phyloP scores from a whole-genome alignment of 2,329 filamentous ascomycete species.

The Sarocladium oryzae region DNA sequence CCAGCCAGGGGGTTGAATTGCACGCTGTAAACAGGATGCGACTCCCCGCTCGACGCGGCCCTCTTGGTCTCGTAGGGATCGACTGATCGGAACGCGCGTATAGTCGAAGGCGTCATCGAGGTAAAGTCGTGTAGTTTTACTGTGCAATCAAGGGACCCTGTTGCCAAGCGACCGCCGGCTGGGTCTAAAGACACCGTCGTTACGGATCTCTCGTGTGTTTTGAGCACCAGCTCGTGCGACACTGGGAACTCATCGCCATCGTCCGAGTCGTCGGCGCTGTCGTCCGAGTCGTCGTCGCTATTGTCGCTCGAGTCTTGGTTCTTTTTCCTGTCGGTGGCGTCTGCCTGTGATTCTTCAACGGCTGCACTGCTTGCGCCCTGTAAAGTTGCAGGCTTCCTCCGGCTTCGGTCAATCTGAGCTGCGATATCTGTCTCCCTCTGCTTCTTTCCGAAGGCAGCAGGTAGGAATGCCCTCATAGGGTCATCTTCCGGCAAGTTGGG shows the following conservation, averaged over 20 bases:
- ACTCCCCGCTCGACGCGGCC: conserved; percentile 64
- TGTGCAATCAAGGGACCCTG: conserved; percentile 85
- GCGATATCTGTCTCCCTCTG: conserved; percentile 65
- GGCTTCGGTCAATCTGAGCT: conserved; percentile 74
- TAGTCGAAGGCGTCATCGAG: conserved; percentile 88
- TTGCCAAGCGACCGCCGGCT: conserved; percentile 75
- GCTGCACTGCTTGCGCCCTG: conserved; percentile 12
- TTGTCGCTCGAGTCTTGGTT: conserved; percentile 36
- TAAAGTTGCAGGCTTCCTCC: conserved; percentile 40
- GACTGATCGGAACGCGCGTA: conserved; percentile 87
- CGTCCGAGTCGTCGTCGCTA: conserved; percentile 44
- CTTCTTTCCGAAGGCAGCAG: conserved; percentile 79
- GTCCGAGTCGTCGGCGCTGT: conserved; percentile 55
- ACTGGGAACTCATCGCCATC: conserved; percentile 86
- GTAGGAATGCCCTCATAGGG: conserved; percentile 70
- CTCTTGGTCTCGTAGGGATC: conserved; percentile 75
- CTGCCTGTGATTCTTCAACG: background rate
- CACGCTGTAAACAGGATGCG: conserved; percentile 80
- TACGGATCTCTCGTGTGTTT: conserved; percentile 83
- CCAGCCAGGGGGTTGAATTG: conserved; percentile 81
- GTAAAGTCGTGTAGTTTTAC: conserved; percentile 93
- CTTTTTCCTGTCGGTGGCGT: conserved; percentile 15
- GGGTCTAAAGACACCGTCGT: conserved; percentile 81
- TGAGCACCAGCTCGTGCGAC: conserved; percentile 86
- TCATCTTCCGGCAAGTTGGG: conserved; percentile 55